Evolutionary conservation across 306 rosid genomes (phyloP).

Genomic region (Malus sieversii): DNA sequence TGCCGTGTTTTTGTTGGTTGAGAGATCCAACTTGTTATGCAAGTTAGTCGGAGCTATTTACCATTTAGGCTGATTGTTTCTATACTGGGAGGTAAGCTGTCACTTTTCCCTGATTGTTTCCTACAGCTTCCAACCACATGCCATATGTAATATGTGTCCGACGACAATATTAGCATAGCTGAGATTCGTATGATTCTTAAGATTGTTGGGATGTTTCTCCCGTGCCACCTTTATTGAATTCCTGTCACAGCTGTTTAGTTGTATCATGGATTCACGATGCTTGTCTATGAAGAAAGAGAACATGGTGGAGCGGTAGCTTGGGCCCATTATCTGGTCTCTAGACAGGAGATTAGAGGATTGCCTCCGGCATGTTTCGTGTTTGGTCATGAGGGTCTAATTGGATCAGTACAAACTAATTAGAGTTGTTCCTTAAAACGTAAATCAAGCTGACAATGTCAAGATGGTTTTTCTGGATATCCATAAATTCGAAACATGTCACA

Average conservation of each 20-base stretch:
- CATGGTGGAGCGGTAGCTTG: not conserved
- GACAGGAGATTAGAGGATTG: not conserved
- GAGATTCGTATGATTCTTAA: not conserved
- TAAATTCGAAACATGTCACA: not conserved
- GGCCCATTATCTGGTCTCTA: too few species aligned
- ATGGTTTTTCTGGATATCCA: not conserved
- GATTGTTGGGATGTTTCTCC: not conserved
- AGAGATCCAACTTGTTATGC: not conserved
- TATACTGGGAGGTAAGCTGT: not conserved
- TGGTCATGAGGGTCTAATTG: not conserved
- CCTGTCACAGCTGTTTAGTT: not conserved
- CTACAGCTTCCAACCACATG: not conserved
- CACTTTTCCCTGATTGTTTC: not conserved
- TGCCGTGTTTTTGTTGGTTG: not conserved
- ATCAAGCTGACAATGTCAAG: not conserved
- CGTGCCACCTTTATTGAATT: not conserved
- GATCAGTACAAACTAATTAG: not conserved
- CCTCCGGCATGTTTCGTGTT: not conserved
- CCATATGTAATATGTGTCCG: not conserved
- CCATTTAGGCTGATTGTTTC: not conserved
- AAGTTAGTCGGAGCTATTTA: not conserved
- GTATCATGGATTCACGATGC: not conserved
- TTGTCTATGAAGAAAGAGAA: not conserved
- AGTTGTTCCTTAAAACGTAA: not conserved
- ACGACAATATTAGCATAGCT: not conserved